These are phyloP conservation scores for Calonectria crousiana DNA, from an alignment of 2,329 filamentous ascomycete genomes.

Conservation along the genomic window DNA sequence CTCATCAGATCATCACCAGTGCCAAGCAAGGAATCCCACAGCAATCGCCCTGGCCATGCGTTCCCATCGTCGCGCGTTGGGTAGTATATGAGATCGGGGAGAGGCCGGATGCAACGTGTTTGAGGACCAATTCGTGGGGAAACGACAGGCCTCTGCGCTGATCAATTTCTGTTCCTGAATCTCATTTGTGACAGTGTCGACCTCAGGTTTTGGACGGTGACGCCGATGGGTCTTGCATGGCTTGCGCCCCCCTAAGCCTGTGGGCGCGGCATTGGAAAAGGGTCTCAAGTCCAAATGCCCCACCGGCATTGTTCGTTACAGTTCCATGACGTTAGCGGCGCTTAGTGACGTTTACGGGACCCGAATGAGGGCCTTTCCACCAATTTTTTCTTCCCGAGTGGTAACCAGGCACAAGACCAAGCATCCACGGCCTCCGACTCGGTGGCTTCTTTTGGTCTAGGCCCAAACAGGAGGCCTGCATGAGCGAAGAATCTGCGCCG, in stretches of 20 bases:
- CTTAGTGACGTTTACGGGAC: slow-evolving; percentile 17
- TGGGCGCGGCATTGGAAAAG: background rate
- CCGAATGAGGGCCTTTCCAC: background rate
- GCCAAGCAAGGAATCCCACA: background rate
- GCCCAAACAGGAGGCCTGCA: background rate
- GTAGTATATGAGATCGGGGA: background rate
- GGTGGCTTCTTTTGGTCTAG: slow-evolving; percentile 42
- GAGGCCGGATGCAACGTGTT: background rate
- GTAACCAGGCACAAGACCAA: slow-evolving; percentile 43
- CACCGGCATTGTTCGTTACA: background rate
- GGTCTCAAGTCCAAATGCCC: background rate
- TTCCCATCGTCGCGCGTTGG: background rate
- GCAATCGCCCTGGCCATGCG: background rate
- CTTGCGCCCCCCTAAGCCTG: background rate
- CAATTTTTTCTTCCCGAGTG: slow-evolving; percentile 20
- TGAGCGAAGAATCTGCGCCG: background rate
- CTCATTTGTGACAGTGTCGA: background rate
- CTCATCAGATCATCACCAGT: background rate
- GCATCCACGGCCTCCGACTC: slow-evolving; percentile 27
- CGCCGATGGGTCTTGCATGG: background rate
- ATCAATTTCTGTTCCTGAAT: background rate
- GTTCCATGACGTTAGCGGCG: background rate
- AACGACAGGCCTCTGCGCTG: background rate
- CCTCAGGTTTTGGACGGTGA: background rate
- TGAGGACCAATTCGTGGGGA: background rate